Evolutionary conservation across 2,329 filamentous ascomycete species (phyloP), one percentile per base, ranked within the genome.

Genomic region (Hymenoscyphus linearis): DNA sequence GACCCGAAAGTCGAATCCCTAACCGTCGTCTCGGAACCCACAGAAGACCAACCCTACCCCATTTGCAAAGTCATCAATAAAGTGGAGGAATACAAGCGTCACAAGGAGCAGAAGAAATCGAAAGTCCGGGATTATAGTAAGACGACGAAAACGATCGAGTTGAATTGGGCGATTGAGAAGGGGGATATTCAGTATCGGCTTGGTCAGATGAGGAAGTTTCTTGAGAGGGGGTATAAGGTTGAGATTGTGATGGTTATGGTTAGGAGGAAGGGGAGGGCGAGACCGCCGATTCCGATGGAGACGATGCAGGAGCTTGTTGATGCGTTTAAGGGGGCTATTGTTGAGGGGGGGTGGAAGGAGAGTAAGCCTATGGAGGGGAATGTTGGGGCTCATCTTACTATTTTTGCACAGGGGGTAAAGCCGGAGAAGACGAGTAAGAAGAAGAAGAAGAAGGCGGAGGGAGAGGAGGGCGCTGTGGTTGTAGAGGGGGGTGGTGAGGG

Each of bases 121-220:
- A 77, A 62, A 67, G 68, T 68, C 73, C 74, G 57, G 31, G 12
- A 57, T 5, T 50, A 66, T 63, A 73, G 70, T 67, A 71, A 22
- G 70, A 80, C 78, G 66, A 72, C 75, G 16, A 97, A 97, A 77
- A 87, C 88, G 71, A 74, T 97, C n/a, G 93, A 97, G 76, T 69
- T 98, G 68, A 93, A 91, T 74, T 98, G 93, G 93, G 86, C 88
- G 36, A 96, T 96, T 70, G 86, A 86, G 63, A 71, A 75, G 13
- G 83, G 93, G 71, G 93, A 97, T 77, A 74, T 96, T 58, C 76
- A 76, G n/a, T 87, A 90, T 73, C 84, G 87, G 71, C 73, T 95
- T 73, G 82, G 82, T 70, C 84, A 85, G 76, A 73, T 93, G 69
- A 76, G 76, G 64, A 80, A 77, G 59, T 96, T 96, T 72, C 72